Evolutionary conservation across 805 yeast species (phyloP), one percentile per base, ranked within the genome.

Genomic region (Myxozyma monticola): DNA sequence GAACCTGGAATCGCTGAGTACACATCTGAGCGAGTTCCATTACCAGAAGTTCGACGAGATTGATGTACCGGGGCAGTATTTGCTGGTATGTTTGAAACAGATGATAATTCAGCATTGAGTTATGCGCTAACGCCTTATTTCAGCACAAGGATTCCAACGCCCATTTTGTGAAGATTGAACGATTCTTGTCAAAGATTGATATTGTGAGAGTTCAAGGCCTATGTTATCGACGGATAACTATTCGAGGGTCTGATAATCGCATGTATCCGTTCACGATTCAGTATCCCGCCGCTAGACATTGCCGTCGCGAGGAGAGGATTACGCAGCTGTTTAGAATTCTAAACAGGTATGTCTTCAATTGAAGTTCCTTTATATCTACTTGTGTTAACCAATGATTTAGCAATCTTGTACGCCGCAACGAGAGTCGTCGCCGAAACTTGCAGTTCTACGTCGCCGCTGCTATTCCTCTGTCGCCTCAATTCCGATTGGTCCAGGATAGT

Each of bases 31-130:
- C 65, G 96, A 90, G 65, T 93, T 95, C 80, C 99, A 93, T 69
- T 96, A 93, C 67, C 98, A 93, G 67, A 91, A 89, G 69, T 93
- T 93, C 65, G 99, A 93, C 67, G 99, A 93, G 42, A 88, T 93
- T 51, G 99, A 93, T 67, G 83, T 93, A 51, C 99, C 99, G 0
- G 99, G 99, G 1, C 99, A 93, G 65, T 93, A 93, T 64, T 72
- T 90, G 64, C 74, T 88, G 71, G 86, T 88, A 66, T 14, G 54
- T 37, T 14, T 25, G 17, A 12, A n/a, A n/a, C 15, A 8, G 9
- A 7, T 20, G 1, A 28, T 8, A 8, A 4, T 21, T 22, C 10
- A 21, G 14, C 21, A n/a, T 20, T 10, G 28, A 31, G 21, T 12
- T 12, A 10, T 14, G 14, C 17, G 28, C 39, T 39, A 29, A 40